phyloP scores from a whole-genome alignment of 2,329 filamentous ascomycete species.

The Cordyceps tenuipes region DNA sequence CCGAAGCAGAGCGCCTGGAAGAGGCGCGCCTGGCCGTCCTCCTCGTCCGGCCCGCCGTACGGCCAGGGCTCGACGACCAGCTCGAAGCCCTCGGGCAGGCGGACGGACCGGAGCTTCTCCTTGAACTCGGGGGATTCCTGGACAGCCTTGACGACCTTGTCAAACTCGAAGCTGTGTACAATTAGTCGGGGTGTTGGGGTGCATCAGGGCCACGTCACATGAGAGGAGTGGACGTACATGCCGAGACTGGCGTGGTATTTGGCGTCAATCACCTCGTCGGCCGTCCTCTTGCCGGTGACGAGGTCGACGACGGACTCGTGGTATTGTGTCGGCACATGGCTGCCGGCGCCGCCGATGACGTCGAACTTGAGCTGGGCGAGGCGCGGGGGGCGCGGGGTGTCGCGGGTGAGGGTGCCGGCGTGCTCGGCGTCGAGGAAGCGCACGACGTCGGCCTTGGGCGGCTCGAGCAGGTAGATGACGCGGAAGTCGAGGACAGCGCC shows the following conservation, averaged over 20 bases:
- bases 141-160: conserved; percentile 24
- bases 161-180: conserved; percentile 28
- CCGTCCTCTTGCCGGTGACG: conserved; percentile 16
- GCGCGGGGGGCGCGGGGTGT: conserved; percentile 24
- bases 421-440: conserved; percentile 38
- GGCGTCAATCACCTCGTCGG: conserved; percentile 20
- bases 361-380: conserved; percentile 35
- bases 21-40: conserved; percentile 22
- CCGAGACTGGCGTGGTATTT: conserved; percentile 24
- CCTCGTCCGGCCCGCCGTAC: conserved; percentile 22
- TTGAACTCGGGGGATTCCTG: conserved; percentile 23
- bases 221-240: conserved; percentile 16
- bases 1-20: conserved; percentile 29
- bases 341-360: conserved; percentile 21
- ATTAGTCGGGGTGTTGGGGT: neutral
- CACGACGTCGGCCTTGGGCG: conserved; percentile 38
- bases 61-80: conserved; percentile 28
- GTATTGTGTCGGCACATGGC: conserved; percentile 17
- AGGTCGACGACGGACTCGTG: conserved; percentile 30
- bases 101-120: conserved; percentile 22
- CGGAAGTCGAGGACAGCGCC: conserved; percentile 34
- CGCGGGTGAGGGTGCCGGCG: conserved; percentile 21
- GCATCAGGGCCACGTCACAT: neutral
- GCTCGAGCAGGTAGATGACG: conserved; percentile 42
- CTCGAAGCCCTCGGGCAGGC: conserved; percentile 23